These are phyloP conservation scores for Penicillium psychrosexuale DNA, from an alignment of 2,329 filamentous ascomycete genomes.

Conservation along the genomic window DNA sequence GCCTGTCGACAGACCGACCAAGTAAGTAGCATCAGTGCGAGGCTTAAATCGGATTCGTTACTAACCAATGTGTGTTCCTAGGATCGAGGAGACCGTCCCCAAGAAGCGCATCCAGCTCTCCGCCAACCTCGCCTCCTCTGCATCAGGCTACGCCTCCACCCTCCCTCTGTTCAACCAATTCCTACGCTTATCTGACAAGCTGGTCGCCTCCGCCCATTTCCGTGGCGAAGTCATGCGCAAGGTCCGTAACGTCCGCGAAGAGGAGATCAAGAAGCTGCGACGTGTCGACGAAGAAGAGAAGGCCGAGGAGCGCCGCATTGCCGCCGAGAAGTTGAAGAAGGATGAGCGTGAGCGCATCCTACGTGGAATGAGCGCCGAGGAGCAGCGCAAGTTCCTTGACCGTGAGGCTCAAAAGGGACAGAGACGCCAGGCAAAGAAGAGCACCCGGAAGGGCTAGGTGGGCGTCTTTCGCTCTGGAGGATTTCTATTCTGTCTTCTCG, in stretches of 20 bases:
- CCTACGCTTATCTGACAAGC: conserved; percentile 76
- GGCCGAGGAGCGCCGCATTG: conserved; percentile 56
- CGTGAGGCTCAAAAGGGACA: conserved; percentile 74
- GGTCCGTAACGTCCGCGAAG: conserved; percentile 74
- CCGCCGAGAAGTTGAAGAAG: conserved; percentile 67
- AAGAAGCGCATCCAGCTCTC: conserved; percentile 85
- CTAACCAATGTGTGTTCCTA: conserved; percentile 36
- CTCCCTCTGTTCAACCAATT: conserved; percentile 76
- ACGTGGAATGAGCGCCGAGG: conserved; percentile 72
- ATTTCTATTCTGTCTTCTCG: conserved; percentile 14
- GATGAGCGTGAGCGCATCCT: conserved; percentile 83
- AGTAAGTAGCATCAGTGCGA: conserved; percentile 54
- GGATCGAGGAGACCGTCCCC: conserved; percentile 76
- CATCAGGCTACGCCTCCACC: conserved; percentile 62
- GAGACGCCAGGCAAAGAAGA: conserved; percentile 62
- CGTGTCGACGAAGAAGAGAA: conserved; percentile 72
- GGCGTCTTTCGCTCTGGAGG: neutral
- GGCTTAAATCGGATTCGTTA: neutral
- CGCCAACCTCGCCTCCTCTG: conserved; percentile 62
- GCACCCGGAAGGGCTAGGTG: conserved; percentile 51
- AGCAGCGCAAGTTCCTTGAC: conserved; percentile 81
- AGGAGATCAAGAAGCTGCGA: conserved; percentile 73
- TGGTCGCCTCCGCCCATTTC: conserved; percentile 77
- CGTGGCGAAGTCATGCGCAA: conserved; percentile 85
- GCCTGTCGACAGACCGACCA: conserved; percentile 79